Conservation (phyloP, 192 early-diverging fungal genomes). For the Glomus cerebriforme region DNA sequence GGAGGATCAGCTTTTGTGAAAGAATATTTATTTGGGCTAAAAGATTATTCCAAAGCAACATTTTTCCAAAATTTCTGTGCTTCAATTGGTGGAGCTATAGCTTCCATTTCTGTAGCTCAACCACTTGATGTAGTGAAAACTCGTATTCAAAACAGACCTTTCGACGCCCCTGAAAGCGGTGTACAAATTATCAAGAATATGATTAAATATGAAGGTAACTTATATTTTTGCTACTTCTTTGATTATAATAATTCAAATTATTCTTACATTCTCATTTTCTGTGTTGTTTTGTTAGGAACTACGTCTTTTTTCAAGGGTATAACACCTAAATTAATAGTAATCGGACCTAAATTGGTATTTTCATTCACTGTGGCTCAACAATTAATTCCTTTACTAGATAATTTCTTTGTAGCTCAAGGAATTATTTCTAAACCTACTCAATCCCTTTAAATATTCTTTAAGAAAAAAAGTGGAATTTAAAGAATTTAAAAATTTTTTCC, state of each 20-base stretch:
- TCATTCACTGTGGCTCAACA: conserved; percentile 96
- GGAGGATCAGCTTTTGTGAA: conserved; percentile 94
- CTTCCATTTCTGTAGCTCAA: conserved; percentile 91
- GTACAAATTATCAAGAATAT: conserved; percentile 84
- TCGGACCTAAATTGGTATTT: conserved; percentile 98
- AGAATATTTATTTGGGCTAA: conserved; percentile 86
- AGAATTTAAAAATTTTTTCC: too few relatives aligned
- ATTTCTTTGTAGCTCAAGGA: conserved; percentile 50
- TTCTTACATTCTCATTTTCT: not conserved
- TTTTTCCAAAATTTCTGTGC: conserved; percentile 97
- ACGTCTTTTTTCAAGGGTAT: conserved; percentile 96
- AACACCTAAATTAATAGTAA: conserved; percentile 82
- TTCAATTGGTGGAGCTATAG: conserved; percentile 94
- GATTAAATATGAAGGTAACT: conserved; percentile 88
- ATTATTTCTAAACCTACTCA: conserved; percentile 33
- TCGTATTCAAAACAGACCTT: conserved; percentile 92
- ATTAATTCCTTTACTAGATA: conserved; percentile 80
- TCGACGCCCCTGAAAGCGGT: conserved; percentile 86
- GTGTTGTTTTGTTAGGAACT: not conserved
- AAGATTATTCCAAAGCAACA: conserved; percentile 95
- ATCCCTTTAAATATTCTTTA: not conserved
- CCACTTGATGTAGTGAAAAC: conserved; percentile 99
- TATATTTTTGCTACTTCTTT: not conserved
- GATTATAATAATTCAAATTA: not conserved
- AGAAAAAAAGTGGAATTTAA: too few relatives aligned